Conservation (phyloP, 2,329 filamentous ascomycete genomes). For the Arachnomyces sp. region DNA sequence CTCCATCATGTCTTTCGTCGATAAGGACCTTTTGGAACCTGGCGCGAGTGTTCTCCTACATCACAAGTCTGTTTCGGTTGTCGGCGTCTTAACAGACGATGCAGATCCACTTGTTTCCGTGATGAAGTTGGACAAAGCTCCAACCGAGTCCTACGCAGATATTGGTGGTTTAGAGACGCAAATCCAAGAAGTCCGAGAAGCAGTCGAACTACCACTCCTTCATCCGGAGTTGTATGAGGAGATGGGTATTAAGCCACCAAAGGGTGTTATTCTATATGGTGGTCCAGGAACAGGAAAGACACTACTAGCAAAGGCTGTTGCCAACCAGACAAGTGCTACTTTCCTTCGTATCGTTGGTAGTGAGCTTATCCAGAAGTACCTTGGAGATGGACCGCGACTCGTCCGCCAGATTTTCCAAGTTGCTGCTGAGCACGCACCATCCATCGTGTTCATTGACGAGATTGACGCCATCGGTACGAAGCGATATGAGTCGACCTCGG, state of each 20-base stretch:
- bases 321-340: constrained; percentile 97
- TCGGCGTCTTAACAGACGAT: constrained; percentile 93
- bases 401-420: constrained; percentile 88
- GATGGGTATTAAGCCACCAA: constrained; percentile 99
- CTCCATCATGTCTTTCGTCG: constrained; percentile 99
- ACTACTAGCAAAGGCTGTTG: constrained; percentile 88
- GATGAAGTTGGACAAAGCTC: constrained; percentile 99
- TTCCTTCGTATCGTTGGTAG: constrained; percentile 96
- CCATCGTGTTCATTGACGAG: constrained; percentile 98
- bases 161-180: constrained; percentile 93
- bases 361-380: constrained; percentile 96
- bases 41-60: constrained; percentile 92
- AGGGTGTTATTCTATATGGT: constrained; percentile 98
- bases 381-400: constrained; percentile 88
- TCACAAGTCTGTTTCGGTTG: constrained; percentile 96
- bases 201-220: constrained; percentile 86
- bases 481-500: constrained; percentile 94
- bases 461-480: constrained; percentile 99
- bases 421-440: constrained; percentile 88
- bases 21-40: constrained; percentile 95
- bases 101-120: constrained; percentile 91
- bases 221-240: constrained; percentile 98
- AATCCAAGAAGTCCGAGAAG: constrained; percentile 96
- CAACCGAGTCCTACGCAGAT: constrained; percentile 95
- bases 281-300: constrained; percentile 96